A percentile compares a stretch with the other conserved stretches of the same genome.
Conservation (phyloP, 2,329 filamentous ascomycete genomes). For the Talaromyces atroroseus region DNA sequence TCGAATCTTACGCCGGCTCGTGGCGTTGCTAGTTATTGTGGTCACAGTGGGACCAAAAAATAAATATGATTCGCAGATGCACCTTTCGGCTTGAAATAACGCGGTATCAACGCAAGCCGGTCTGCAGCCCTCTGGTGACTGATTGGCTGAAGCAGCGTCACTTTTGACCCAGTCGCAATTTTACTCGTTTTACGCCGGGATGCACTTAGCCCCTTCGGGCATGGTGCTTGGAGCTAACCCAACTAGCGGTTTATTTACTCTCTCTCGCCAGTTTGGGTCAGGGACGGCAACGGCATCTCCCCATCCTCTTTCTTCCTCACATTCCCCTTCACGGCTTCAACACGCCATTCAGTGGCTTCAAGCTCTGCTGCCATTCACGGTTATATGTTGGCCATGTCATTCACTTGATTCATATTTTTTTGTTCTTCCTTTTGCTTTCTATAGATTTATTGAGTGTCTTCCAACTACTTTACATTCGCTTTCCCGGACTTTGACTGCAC, state of each 20-base stretch:
- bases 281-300: not conserved
- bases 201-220: not conserved
- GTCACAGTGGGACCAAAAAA: not conserved
- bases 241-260: not conserved
- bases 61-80: not conserved
- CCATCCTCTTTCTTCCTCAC: not conserved
- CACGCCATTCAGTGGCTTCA: constrained; percentile 4
- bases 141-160: not conserved
- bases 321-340: constrained; percentile 1
- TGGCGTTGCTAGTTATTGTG: not conserved
- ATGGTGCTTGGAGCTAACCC: not conserved
- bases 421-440: not conserved
- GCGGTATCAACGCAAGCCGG: constrained; percentile 1
- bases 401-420: constrained; percentile 11
- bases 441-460: not conserved
- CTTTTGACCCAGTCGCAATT: not conserved
- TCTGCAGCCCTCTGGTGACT: not conserved
- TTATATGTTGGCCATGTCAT: constrained; percentile 12
- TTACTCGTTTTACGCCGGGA: not conserved
- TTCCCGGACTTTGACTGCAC: not conserved
- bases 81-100: not conserved
- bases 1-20: not conserved
- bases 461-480: constrained; percentile 13
- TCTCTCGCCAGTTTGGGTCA: constrained; percentile 1
- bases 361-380: not conserved